Evolutionary conservation across 495 filamentous ascomycete species (phyloP), one percentile per base, ranked within the genome.

Genomic region (Apiosordaria backusii): DNA sequence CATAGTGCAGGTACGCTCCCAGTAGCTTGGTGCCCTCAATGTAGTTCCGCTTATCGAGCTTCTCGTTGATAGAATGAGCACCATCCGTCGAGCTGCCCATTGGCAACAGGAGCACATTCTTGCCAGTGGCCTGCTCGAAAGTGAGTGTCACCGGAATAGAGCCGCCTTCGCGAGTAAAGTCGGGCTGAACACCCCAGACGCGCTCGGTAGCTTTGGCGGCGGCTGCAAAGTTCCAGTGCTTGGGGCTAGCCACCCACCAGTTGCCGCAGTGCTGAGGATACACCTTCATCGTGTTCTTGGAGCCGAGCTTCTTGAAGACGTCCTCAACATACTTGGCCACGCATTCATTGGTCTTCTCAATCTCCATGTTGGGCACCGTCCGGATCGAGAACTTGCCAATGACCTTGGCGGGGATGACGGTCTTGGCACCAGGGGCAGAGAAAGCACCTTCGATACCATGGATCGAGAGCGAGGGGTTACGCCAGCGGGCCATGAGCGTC

Each of bases 61-160:
- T 99, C 83, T 99, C 95, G 75, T 99, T 99, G 76, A 97, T 90
- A 35, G 90, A 94, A 79, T 99, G 95, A 24, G 95, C 95, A 60
- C 90, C 94, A 82, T 99, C 95, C 22, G 95, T 98, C 10, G 89
- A 92, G 78, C 90, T 96, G 21, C 95, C 95, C 94, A 99, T 97
- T 9, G 95, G 95, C 63, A 99, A 77, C 64, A 99, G 82, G 65
- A 99, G 78, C 52, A 98, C 93, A 75, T 97, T 99, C 87, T 99
- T 99, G 67, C 92, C 91, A n/a, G 93, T 97, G 21, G 93, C 92
- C 81, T 98, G 87, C 82, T 99, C 94, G 74, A 99, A 98, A 7
- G 92, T 97, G 75, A 99, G 80, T 10, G 95, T 98, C 35, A 99
- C 91, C 0, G 95, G 95, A 72, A 99, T 99, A 78, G 92, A 93